phyloP scores from a whole-genome alignment of 768 basidiomycete genomes.

The Auriscalpium vulgare region DNA sequence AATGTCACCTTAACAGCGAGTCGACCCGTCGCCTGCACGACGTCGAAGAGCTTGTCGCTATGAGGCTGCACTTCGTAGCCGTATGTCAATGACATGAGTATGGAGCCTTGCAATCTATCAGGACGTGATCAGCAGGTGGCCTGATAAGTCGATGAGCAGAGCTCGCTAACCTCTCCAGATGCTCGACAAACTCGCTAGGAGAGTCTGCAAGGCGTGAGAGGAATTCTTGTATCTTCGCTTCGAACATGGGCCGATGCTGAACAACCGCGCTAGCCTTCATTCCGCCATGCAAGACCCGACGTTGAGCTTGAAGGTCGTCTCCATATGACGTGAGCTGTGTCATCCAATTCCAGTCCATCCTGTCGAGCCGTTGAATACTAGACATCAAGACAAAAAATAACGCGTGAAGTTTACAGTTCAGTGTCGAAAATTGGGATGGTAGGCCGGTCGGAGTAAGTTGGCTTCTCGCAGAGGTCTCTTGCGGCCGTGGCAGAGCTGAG shows the following conservation, averaged over 20 bases:
- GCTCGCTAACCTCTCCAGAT: too few species aligned
- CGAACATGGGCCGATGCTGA: not conserved
- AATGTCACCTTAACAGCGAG: too few species aligned
- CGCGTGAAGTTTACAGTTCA: not conserved
- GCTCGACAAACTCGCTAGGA: too few species aligned
- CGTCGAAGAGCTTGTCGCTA: too few species aligned
- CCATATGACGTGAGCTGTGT: not conserved
- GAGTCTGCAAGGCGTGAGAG: too few species aligned
- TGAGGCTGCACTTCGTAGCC: too few species aligned
- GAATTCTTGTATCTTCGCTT: not conserved
- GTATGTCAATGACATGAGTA: too few species aligned
- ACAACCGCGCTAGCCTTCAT: not conserved
- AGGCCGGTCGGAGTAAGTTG: constrained; percentile 6
- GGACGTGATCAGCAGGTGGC: too few species aligned
- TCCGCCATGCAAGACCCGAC: not conserved
- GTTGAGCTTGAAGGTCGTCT: not conserved
- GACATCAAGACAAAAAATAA: not conserved
- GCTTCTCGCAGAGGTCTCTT: constrained; percentile 4
- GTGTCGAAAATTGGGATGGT: not conserved
- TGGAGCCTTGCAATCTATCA: too few species aligned
- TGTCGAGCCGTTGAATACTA: not conserved
- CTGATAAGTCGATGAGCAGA: too few species aligned
- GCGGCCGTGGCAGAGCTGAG: not conserved
- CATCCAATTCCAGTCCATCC: not conserved
- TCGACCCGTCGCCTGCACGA: too few species aligned